A percentile compares a stretch with the other conserved stretches of the same genome.
phyloP scores from a whole-genome alignment of 345 rosid genomes.

The rapeseed (Brassica napus) region DNA sequence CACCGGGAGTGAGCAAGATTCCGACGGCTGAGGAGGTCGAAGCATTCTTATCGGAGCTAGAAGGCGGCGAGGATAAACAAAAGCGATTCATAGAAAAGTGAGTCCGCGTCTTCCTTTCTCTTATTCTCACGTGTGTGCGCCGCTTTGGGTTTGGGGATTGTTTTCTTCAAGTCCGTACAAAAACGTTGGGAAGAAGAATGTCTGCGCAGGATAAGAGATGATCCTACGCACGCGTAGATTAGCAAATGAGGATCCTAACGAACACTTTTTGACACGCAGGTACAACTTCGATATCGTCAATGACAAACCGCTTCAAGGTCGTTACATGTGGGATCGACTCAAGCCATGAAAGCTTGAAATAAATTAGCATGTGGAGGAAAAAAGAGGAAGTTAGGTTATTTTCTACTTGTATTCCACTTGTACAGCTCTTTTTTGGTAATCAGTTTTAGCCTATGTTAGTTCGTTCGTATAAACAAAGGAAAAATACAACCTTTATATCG shows the following conservation, averaged over 20 bases:
- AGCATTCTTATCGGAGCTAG: slow-evolving; percentile 43
- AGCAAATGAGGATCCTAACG: slow-evolving; percentile 47
- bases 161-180: slow-evolving; percentile 7
- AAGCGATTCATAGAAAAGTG: slow-evolving; percentile 56
- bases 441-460: neutral
- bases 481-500: slow-evolving; percentile 1
- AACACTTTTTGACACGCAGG: slow-evolving; percentile 45
- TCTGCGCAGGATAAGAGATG: slow-evolving; percentile 49
- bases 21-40: slow-evolving; percentile 53
- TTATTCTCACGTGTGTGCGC: neutral
- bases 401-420: slow-evolving; percentile 13
- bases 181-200: slow-evolving; percentile 7
- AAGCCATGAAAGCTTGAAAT: slow-evolving; percentile 29
- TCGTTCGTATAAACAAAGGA: slow-evolving; percentile 20
- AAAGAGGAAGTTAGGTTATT: neutral
- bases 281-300: slow-evolving; percentile 71
- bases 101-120: slow-evolving; percentile 16
- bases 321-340: slow-evolving; percentile 65
- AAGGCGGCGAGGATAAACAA: slow-evolving; percentile 37
- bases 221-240: slow-evolving; percentile 34
- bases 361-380: neutral
- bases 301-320: slow-evolving; percentile 68
- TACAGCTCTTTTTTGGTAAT: slow-evolving; percentile 17
- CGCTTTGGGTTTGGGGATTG: slow-evolving; percentile 3
- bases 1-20: slow-evolving; percentile 16